phyloP scores from a whole-genome alignment of 306 rosid species.

The Vicia sativa region DNA sequence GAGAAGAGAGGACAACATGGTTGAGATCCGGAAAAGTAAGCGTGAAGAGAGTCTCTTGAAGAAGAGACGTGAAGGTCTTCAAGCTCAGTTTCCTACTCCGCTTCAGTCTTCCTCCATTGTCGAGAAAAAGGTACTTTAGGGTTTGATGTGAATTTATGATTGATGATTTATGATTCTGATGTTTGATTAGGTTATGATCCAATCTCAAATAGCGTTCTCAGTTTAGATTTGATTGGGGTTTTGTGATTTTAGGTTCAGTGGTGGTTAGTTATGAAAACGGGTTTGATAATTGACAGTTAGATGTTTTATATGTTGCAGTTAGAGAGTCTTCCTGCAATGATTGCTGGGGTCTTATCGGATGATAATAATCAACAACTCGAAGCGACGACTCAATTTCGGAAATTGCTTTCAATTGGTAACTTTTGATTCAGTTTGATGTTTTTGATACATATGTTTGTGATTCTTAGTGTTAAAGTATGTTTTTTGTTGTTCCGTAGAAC shows the following conservation, averaged over 20 bases:
- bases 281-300: constrained; percentile 17
- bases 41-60: constrained; percentile 87
- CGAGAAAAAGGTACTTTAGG: constrained; percentile 66
- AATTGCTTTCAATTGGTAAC: constrained; percentile 82
- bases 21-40: constrained; percentile 93
- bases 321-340: constrained; percentile 89
- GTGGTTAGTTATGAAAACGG: constrained; percentile 12
- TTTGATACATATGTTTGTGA: not conserved
- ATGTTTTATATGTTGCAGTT: constrained; percentile 49
- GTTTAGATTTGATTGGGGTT: not conserved
- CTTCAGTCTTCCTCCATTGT: constrained; percentile 54
- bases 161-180: constrained; percentile 2
- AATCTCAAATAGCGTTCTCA: not conserved
- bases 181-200: constrained; percentile 13
- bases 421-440: not conserved
- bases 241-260: constrained; percentile 7
- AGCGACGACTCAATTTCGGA: constrained; percentile 85
- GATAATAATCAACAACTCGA: constrained; percentile 70
- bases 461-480: not conserved
- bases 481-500: constrained; percentile 44
- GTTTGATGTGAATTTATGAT: constrained; percentile 17
- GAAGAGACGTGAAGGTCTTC: constrained; percentile 93
- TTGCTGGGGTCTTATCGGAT: constrained; percentile 78
- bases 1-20: constrained; percentile 87
- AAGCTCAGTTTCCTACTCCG: constrained; percentile 59